These are phyloP conservation scores for Saturnispora zaruensis DNA, from an alignment of 805 yeast genomes.

Conservation along the genomic window DNA sequence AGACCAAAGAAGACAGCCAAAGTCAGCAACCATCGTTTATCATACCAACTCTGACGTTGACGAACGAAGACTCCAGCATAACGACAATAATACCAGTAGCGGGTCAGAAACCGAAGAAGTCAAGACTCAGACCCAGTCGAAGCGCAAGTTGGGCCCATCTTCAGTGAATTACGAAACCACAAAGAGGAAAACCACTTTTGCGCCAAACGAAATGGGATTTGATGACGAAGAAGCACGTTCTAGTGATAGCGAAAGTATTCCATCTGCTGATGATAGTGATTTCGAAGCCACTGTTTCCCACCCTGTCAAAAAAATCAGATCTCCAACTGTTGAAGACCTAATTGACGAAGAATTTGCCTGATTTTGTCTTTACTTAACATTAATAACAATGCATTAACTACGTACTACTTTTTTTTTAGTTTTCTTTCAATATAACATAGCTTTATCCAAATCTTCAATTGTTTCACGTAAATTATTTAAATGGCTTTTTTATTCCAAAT, in stretches of 20 bases:
- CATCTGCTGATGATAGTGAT: not conserved
- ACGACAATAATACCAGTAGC: not conserved
- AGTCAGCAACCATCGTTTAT: not conserved
- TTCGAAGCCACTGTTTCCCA: not conserved
- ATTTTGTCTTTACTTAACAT: not conserved
- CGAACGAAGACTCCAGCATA: not conserved
- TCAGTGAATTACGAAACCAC: conserved; percentile 22
- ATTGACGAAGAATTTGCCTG: conserved; percentile 18
- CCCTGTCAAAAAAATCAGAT: conserved; percentile 7
- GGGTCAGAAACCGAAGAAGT: not conserved
- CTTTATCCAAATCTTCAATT: too few relatives aligned
- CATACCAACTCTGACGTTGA: conserved; percentile 1
- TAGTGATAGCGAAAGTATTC: not conserved
- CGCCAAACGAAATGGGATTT: conserved; percentile 14
- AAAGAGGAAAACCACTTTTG: conserved; percentile 20
- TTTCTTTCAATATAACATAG: not conserved
- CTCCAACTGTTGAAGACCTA: conserved; percentile 19
- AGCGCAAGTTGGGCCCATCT: not conserved
- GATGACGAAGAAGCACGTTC: conserved; percentile 4
- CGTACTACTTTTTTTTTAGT: not conserved
- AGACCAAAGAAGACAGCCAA: not conserved
- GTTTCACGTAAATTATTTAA: too few relatives aligned
- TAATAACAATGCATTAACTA: not conserved
- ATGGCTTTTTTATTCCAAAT: too few relatives aligned
- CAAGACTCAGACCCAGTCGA: not conserved